These are phyloP conservation scores for Herpetospermum pedunculosum DNA, from an alignment of 306 rosid species.

Conservation along the genomic window DNA sequence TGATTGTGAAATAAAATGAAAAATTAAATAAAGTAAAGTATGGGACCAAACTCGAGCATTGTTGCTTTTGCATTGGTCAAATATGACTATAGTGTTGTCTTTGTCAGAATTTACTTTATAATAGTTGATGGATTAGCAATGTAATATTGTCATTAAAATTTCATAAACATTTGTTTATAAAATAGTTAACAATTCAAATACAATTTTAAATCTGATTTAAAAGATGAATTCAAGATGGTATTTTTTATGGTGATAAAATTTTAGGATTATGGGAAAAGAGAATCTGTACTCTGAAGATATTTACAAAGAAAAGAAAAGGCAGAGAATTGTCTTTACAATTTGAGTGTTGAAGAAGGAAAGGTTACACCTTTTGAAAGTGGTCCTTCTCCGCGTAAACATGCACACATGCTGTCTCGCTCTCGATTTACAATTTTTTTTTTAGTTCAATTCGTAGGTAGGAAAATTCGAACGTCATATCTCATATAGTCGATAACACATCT, in stretches of 20 bases:
- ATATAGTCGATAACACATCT: no score
- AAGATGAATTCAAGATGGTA: no score
- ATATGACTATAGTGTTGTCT: not conserved
- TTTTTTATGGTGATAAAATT: no score
- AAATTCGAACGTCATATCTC: no score
- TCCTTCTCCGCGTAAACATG: not conserved
- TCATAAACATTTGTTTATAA: not conserved
- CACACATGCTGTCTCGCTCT: not conserved
- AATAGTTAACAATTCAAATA: not conserved
- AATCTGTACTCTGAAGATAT: not conserved
- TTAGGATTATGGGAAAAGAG: not conserved
- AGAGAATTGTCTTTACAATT: not conserved
- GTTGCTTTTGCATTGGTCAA: not conserved
- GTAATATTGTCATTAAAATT: no score
- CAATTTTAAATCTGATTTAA: not conserved
- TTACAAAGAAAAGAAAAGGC: not conserved
- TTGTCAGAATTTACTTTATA: not conserved
- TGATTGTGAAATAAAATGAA: not conserved
- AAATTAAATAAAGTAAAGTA: not conserved
- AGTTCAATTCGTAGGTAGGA: no score
- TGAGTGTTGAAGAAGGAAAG: constrained; percentile 10
- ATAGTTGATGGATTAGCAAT: not conserved
- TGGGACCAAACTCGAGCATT: not conserved
- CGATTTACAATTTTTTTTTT: not conserved
- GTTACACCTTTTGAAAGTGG: not conserved